Conservation (phyloP, 352 stramenopile species). For the Pythium aphanidermatum region DNA sequence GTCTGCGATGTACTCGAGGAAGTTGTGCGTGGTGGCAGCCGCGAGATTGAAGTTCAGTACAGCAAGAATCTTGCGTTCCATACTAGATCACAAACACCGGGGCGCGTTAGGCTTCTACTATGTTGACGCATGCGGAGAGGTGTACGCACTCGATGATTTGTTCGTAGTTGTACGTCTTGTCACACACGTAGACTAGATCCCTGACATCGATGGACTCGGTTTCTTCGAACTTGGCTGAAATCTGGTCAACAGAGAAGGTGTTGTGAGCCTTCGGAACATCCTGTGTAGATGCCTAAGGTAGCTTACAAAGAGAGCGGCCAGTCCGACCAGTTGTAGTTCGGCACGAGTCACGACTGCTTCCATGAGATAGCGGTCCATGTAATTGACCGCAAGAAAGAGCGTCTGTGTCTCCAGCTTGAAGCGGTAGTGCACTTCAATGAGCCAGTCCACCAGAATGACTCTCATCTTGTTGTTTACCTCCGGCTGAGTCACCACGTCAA, state of each 20-base stretch:
- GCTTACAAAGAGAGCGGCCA: constrained; percentile 90
- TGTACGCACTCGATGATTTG: constrained; percentile 47
- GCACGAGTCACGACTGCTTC: constrained; percentile 81
- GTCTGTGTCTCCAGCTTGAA: constrained; percentile 97
- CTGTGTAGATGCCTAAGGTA: too few relatives aligned
- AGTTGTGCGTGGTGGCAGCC: constrained; percentile 92
- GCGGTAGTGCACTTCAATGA: constrained; percentile 96
- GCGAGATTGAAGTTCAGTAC: constrained; percentile 96
- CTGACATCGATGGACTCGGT: constrained; percentile 97
- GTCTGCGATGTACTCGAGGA: constrained; percentile 95
- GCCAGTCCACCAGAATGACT: constrained; percentile 67
- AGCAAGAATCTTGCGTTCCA: constrained; percentile 95
- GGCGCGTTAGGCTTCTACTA: constrained; percentile 52
- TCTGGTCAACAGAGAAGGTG: constrained; percentile 16
- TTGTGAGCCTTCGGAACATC: background rate
- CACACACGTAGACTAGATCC: constrained; percentile 98
- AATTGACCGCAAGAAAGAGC: constrained; percentile 97
- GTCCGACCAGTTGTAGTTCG: constrained; percentile 97
- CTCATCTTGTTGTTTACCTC: constrained; percentile 57
- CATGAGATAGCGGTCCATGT: constrained; percentile 97
- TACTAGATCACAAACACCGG: too few relatives aligned
- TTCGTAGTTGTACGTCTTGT: constrained; percentile 91
- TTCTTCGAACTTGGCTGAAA: constrained; percentile 99
- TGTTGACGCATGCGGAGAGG: background rate
- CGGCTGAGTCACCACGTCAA: constrained; percentile 7